These are phyloP conservation scores for Exophiala viscosa DNA, from an alignment of 2,329 filamentous ascomycete genomes.

Conservation along the genomic window DNA sequence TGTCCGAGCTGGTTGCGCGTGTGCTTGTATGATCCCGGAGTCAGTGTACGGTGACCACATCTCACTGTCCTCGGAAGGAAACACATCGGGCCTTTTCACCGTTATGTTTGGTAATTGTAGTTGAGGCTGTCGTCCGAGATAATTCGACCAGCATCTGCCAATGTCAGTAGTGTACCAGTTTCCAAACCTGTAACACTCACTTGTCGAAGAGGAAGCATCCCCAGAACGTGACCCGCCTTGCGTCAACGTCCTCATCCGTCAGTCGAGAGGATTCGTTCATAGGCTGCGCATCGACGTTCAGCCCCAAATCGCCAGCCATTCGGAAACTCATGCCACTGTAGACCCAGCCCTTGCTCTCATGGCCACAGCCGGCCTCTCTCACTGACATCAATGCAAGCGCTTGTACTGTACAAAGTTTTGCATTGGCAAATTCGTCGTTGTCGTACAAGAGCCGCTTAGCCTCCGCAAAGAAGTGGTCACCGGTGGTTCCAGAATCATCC, in stretches of 20 bases:
- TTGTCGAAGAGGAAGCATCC: constrained; percentile 98
- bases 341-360: constrained; percentile 95
- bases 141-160: constrained; percentile 84
- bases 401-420: constrained; percentile 84
- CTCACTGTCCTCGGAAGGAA: constrained; percentile 80
- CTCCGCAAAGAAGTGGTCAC: constrained; percentile 93
- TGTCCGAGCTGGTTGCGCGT: constrained; percentile 76
- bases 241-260: constrained; percentile 81
- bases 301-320: constrained; percentile 90
- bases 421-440: constrained; percentile 89
- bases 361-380: constrained; percentile 86
- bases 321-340: constrained; percentile 98
- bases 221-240: constrained; percentile 90
- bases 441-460: constrained; percentile 85
- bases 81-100: constrained; percentile 84
- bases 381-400: constrained; percentile 94
- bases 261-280: constrained; percentile 60
- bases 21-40: constrained; percentile 66
- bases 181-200: constrained; percentile 35
- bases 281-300: constrained; percentile 76
- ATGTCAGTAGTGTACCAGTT: constrained; percentile 18
- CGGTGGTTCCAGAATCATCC: constrained; percentile 77
- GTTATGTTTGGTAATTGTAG: constrained; percentile 75
- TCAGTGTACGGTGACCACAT: constrained; percentile 88
- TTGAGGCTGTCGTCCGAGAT: constrained; percentile 85